Evolutionary conservation across 163 green algal species (phyloP).

Genomic region (Prototheca cutis): DNA sequence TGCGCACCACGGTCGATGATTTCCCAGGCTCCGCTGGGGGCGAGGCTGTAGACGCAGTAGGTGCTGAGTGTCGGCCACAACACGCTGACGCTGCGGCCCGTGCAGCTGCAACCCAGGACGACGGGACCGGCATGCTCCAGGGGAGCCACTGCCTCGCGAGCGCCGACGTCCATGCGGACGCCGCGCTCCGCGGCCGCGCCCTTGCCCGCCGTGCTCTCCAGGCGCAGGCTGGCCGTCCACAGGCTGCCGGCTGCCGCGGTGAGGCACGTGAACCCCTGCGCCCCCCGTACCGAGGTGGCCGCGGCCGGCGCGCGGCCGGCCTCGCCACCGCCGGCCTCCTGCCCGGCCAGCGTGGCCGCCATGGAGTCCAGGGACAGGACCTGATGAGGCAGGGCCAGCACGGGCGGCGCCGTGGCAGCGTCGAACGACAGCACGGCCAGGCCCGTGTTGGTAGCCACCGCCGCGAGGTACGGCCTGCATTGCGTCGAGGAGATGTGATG

Average conservation of each 20-base stretch:
- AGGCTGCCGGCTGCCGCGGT: not conserved
- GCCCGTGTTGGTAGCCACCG: slow-evolving; percentile 47
- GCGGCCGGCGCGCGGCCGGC: slow-evolving; percentile 6
- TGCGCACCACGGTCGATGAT: slow-evolving; percentile 17
- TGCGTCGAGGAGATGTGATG: not conserved
- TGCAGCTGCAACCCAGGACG: slow-evolving; percentile 16
- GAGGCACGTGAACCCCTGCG: slow-evolving; percentile 6
- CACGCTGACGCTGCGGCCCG: slow-evolving; percentile 16
- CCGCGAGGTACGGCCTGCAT: slow-evolving; percentile 33
- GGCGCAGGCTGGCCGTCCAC: not conserved
- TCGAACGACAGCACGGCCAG: slow-evolving; percentile 36
- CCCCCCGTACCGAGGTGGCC: slow-evolving; percentile 14
- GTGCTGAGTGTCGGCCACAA: slow-evolving; percentile 20
- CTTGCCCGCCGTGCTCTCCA: slow-evolving; percentile 2
- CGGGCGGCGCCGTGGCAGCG: slow-evolving; percentile 31
- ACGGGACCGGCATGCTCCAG: slow-evolving; percentile 21
- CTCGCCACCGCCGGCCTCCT: too few species aligned
- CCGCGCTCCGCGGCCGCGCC: slow-evolving; percentile 1
- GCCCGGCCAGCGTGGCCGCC: not conserved
- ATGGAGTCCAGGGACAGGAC: slow-evolving; percentile 11
- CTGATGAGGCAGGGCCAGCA: slow-evolving; percentile 29
- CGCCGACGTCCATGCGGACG: slow-evolving; percentile 3
- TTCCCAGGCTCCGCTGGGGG: slow-evolving; percentile 19
- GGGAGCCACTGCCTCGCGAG: slow-evolving; percentile 5
- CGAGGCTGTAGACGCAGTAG: slow-evolving; percentile 21